A percentile compares a stretch with the other conserved stretches of the same genome.
These are phyloP conservation scores for Aspergillus baeticus DNA, from an alignment of 495 filamentous ascomycete genomes.

Conservation along the genomic window DNA sequence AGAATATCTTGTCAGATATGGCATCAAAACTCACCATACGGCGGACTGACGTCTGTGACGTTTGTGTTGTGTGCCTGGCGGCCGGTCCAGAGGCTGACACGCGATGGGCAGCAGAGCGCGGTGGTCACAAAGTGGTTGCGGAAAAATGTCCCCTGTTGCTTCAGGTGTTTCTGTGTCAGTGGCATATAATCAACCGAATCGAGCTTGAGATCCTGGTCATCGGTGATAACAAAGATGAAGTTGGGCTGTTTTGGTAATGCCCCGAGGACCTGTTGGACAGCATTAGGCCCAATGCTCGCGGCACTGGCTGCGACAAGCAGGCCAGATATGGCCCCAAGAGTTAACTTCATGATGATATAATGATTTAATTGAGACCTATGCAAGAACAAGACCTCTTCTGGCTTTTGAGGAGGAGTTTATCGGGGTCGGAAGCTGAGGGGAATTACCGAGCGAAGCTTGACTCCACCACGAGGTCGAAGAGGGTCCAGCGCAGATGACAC, in stretches of 20 bases:
- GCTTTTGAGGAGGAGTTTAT: too few species aligned
- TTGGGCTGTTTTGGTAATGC: slow-evolving; percentile 35
- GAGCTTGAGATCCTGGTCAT: slow-evolving; percentile 59
- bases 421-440: not conserved
- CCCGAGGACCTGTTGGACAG: not conserved
- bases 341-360: too few species aligned
- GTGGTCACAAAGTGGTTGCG: slow-evolving; percentile 55
- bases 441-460: not conserved
- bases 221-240: slow-evolving; percentile 58
- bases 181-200: slow-evolving; percentile 56
- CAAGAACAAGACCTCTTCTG: too few species aligned
- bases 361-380: too few species aligned
- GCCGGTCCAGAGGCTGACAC: slow-evolving; percentile 59
- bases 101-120: slow-evolving; percentile 58
- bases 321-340: not conserved
- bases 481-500: not conserved
- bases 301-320: not conserved
- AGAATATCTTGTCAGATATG: not conserved
- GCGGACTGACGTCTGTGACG: slow-evolving; percentile 61
- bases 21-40: slow-evolving; percentile 47
- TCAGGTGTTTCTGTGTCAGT: slow-evolving; percentile 44
- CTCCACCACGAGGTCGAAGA: not conserved
- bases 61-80: slow-evolving; percentile 67
- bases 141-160: slow-evolving; percentile 48
- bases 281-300: not conserved